phyloP scores from a whole-genome alignment of 2,329 filamentous ascomycete genomes.

The Nemania bipapillata region DNA sequence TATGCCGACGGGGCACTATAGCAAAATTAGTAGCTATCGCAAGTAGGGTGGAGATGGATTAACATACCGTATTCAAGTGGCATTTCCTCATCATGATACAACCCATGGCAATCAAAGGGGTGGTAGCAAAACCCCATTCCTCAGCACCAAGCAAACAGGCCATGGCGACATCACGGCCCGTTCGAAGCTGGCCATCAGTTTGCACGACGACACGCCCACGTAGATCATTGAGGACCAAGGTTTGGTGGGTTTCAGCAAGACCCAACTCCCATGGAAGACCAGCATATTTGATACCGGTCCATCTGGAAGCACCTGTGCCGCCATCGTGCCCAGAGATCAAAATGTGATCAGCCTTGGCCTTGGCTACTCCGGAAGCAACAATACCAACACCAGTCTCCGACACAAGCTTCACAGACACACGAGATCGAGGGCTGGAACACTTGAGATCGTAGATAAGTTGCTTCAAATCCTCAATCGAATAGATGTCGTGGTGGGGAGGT shows the following conservation, averaged over 20 bases:
- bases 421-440: conserved; percentile 90
- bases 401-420: conserved; percentile 96
- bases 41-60: not conserved
- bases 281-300: conserved; percentile 99
- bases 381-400: conserved; percentile 98
- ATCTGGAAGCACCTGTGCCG: conserved; percentile 94
- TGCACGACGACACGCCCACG: conserved; percentile 95
- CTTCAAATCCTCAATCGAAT: conserved; percentile 97
- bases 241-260: conserved; percentile 97
- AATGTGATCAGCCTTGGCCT: conserved; percentile 97
- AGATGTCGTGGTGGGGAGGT: conserved; percentile 96
- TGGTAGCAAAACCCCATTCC: conserved; percentile 96
- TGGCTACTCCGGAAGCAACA: conserved; percentile 95
- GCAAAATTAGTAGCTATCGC: not conserved
- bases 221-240: conserved; percentile 92
- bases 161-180: conserved; percentile 91
- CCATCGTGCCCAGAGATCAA: conserved; percentile 96
- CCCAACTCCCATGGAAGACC: conserved; percentile 96
- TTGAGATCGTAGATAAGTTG: conserved; percentile 98
- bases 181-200: conserved; percentile 93
- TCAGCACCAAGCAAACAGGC: conserved; percentile 96
- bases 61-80: conserved; percentile 51
- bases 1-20: conserved; percentile 84
- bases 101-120: conserved; percentile 94
- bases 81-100: conserved; percentile 95